Evolutionary conservation across 1,284 basidiomycete genomes (phyloP).

Genomic region (Polyporus tsugae): DNA sequence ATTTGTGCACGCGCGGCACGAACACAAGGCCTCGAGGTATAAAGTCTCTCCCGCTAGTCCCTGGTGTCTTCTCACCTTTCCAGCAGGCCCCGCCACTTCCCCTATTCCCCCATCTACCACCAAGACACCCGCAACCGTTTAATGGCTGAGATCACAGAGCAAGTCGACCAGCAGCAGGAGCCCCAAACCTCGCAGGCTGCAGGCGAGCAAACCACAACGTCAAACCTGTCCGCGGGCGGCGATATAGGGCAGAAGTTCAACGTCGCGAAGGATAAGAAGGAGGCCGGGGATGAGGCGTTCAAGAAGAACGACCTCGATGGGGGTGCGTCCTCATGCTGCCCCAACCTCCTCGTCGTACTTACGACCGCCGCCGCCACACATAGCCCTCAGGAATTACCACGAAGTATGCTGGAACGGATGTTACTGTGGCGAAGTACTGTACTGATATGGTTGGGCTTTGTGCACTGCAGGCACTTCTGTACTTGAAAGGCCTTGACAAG

Average conservation of each 20-base stretch:
- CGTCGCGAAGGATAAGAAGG: constrained; percentile 74
- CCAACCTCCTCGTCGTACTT: background rate
- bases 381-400: constrained; percentile 73
- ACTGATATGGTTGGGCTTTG: constrained; percentile 14
- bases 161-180: constrained; percentile 6
- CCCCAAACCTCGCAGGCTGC: constrained; percentile 11
- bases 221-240: constrained; percentile 29
- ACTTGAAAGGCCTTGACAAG: constrained; percentile 78
- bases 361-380: background rate
- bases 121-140: background rate
- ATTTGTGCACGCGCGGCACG: constrained; percentile 7
- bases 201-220: constrained; percentile 9
- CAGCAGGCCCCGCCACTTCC: background rate
- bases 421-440: background rate
- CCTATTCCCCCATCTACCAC: background rate
- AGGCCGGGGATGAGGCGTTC: constrained; percentile 78
- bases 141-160: constrained; percentile 10
- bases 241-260: constrained; percentile 58
- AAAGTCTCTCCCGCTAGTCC: background rate
- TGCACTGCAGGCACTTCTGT: constrained; percentile 62
- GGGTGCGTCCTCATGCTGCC: constrained; percentile 50
- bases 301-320: constrained; percentile 67
- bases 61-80: background rate
- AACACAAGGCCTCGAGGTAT: constrained; percentile 5
- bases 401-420: constrained; percentile 50